Evolutionary conservation across 176 grass and related monocot genomes (phyloP), one percentile per base, ranked within the genome.

Genomic region (Thalia dealbata): DNA sequence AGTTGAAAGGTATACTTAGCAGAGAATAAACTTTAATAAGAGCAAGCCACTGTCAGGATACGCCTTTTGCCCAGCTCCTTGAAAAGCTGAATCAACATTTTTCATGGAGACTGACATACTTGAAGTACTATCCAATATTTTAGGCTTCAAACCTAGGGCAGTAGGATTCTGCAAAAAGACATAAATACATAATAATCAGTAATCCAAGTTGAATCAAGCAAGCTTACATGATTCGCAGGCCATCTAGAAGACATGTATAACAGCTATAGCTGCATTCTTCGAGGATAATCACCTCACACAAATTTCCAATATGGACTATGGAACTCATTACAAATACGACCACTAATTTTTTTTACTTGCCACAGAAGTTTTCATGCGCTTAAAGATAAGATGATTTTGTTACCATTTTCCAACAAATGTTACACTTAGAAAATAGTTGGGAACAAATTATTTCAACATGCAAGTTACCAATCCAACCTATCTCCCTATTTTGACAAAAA

Each of bases 31-130:
- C n/a, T n/a, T 14, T 19, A 52, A 3, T 30, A 23, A 50, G 6
- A 38, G 32, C 32, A 38, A 38, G 32, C 32, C 32, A 38, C 4
- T 38, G 27, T 64, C 2, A 72, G 27, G 70, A 72, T 72, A 72
- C 70, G 45, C 48, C 11, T 72, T 72, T 19, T 72, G 70, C 6
- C 70, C 70, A 72, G 46, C 70, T 29, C 70, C 70, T 30, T 72
- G 70, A 52, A 72, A 72, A 32, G 70, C 70, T 35, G 70, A 54
- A 72, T 72, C 70, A 52, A 72, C 70, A 72, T 55, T 52, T 24
- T 52, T 72, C 70, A 72, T 72, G 50, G 70, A 72, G 27, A 72
- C 50, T 30, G 50, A 48, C 70, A 72, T 72, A 54, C 18, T 29
- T 32, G 45, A 27, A 72, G 24, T 10, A 29, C 70, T 72, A 52